Percentiles rank a stretch among this genome's conserved stretches.
These are phyloP conservation scores for Podospora conica DNA, from an alignment of 495 filamentous ascomycete genomes.

Conservation along the genomic window DNA sequence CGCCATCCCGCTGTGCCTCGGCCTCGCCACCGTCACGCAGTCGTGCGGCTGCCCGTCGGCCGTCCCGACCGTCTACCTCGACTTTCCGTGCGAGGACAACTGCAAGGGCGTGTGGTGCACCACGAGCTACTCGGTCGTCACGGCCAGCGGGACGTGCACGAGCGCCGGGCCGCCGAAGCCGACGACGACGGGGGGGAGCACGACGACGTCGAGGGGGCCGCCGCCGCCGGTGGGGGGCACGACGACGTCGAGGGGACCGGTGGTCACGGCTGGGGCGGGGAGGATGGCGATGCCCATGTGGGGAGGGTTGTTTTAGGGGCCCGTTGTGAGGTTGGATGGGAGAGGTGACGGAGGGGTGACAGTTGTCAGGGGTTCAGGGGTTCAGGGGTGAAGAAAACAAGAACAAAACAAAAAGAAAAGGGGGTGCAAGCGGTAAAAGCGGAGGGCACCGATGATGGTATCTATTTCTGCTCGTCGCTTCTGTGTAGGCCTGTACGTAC, in stretches of 20 bases:
- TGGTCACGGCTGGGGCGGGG: not conserved
- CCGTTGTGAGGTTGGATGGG: not conserved
- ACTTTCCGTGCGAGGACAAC: slow-evolving; percentile 17
- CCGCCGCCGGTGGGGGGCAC: no score
- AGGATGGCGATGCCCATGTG: not conserved
- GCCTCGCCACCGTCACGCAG: slow-evolving; percentile 26
- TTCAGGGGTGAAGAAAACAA: not conserved
- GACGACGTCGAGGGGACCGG: not conserved
- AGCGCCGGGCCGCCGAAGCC: not conserved
- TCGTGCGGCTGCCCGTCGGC: slow-evolving; percentile 20
- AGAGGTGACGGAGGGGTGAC: not conserved
- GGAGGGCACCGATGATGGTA: not conserved
- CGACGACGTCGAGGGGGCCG: not conserved
- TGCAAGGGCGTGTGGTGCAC: slow-evolving; percentile 16
- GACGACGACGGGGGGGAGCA: not conserved
- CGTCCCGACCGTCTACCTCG: slow-evolving; percentile 17
- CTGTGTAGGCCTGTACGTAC: not conserved
- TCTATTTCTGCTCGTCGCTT: not conserved
- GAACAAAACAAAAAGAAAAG: not conserved
- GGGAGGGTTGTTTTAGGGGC: not conserved
- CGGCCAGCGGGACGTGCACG: not conserved
- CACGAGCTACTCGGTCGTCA: slow-evolving; percentile 16
- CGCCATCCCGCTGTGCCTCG: slow-evolving; percentile 27
- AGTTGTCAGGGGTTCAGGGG: not conserved
- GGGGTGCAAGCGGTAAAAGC: not conserved